Conservation (phyloP, 441 rosid species). For the Populus hybrid region DNA sequence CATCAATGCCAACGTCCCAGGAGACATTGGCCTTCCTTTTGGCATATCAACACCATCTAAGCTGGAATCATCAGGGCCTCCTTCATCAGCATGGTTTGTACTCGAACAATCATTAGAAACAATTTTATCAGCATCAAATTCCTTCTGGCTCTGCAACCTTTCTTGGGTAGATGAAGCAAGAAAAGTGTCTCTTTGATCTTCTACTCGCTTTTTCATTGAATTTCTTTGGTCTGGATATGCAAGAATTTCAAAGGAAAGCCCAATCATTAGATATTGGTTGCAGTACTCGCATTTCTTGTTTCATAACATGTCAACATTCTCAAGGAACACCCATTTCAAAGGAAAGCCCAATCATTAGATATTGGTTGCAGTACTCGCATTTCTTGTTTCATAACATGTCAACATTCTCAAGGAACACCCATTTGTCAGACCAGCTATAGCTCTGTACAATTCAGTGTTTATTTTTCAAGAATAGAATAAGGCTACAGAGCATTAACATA, state of each 20-base stretch:
- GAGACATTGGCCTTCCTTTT: conserved; percentile 83
- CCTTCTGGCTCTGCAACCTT: conserved; percentile 47
- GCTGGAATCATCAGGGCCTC: conserved; percentile 40
- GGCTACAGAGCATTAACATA: not conserved
- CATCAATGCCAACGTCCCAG: conserved; percentile 97
- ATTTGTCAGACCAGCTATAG: no score
- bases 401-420: no score
- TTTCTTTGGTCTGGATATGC: conserved; percentile 49
- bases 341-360: conserved; percentile 3
- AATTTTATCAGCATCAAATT: conserved; percentile 38
- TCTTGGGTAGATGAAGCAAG: conserved; percentile 57
- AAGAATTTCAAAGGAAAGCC: conserved; percentile 11
- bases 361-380: no score
- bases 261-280: no score
- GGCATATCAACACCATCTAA: conserved; percentile 53
- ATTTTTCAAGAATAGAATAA: not conserved
- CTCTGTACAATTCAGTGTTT: not conserved
- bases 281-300: no score
- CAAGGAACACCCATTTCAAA: not conserved
- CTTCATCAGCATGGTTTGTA: conserved; percentile 54
- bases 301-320: no score
- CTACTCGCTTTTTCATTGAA: conserved; percentile 44
- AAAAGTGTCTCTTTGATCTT: conserved; percentile 46
- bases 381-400: no score
- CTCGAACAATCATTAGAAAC: conserved; percentile 45